Base-by-base conservation (phyloP, 495 filamentous ascomycete species). In the Talaromyces liani region DNA sequence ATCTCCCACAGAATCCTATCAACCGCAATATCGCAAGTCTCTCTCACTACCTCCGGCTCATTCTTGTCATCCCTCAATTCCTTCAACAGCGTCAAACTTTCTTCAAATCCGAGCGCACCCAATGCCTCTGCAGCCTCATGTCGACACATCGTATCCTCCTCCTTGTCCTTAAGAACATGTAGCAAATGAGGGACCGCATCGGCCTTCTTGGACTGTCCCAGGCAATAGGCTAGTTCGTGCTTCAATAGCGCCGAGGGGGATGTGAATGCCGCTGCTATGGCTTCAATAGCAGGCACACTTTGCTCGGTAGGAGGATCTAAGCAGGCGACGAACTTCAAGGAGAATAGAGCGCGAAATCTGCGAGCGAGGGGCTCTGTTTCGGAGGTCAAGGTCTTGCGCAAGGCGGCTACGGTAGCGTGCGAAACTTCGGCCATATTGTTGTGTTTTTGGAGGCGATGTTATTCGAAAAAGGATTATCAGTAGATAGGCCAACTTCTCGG, bases 91-190 rank as follows among this genome's bases (percentile, higher is more conserved):
- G 82, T 84, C 71, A 97, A 71, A 65, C 89, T 93, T 3, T 77
- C 80, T 10, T 74, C 72, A 62, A 95, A 85, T 1, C 90, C 91
- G 58, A 99, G 79, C 25, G 94, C 95, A 4, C 92, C 94, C 24
- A 99, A 80, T 20, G 93, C 94, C 81, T 99, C 94, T 2, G 92
- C 94, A 5, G 94, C 93, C 78, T 99, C 94, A 68, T 99, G 94
- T 67, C 94, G 84, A 71, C 91, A 95, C 92, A 99, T 99, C 49
- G 87, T 74, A 80, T 97, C 93, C 75, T 98, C 91, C 22, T 83
- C 66, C 56, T 82, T 72, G 71, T 98, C 85, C 68, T 88, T 83
- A 62, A 99, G 79, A n/a, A 96, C 89, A 16, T 81, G 72, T 60
- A 88, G 85, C 57, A 99, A 80, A 71, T 84, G 85, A 1, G 91